Evolutionary conservation across 352 stramenopile species (phyloP).

Genomic region (Globisporangium nagaii): DNA sequence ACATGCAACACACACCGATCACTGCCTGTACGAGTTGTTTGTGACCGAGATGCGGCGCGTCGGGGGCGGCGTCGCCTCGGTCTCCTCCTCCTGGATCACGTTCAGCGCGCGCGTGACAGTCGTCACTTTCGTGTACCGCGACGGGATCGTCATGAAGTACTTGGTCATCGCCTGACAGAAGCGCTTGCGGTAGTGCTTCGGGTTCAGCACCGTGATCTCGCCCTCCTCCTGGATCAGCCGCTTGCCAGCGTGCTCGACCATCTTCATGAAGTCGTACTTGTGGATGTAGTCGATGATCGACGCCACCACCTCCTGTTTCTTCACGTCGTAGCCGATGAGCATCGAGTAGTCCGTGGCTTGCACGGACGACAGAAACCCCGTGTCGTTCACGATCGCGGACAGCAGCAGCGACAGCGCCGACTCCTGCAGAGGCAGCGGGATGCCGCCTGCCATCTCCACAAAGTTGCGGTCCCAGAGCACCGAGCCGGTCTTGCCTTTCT

Average conservation of each 20-base stretch:
- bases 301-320: constrained; percentile 82
- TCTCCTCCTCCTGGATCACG: constrained; percentile 14
- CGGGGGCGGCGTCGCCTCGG: constrained; percentile 9
- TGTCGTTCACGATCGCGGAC: constrained; percentile 84
- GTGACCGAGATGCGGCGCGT: constrained; percentile 15
- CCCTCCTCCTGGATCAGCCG: constrained; percentile 86
- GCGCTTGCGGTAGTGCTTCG: constrained; percentile 81
- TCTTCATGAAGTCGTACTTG: constrained; percentile 90
- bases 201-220: constrained; percentile 85
- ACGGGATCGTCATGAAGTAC: constrained; percentile 86
- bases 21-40: constrained; percentile 4
- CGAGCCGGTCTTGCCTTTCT: constrained; percentile 21
- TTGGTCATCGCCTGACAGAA: constrained; percentile 87
- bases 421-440: constrained; percentile 79
- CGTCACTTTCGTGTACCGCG: constrained; percentile 81
- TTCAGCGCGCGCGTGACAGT: constrained; percentile 46
- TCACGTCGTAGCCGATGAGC: constrained; percentile 82
- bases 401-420: constrained; percentile 75
- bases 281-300: constrained; percentile 90
- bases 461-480: constrained; percentile 88
- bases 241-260: constrained; percentile 86
- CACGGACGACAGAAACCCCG: constrained; percentile 74
- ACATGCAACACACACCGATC: too few relatives aligned
- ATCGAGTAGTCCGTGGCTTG: constrained; percentile 88
- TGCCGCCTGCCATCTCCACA: constrained; percentile 75